Evolutionary conservation across 163 green algal genomes (phyloP), one percentile per base, ranked within the genome.

Genomic region (Picocystis sp.): DNA sequence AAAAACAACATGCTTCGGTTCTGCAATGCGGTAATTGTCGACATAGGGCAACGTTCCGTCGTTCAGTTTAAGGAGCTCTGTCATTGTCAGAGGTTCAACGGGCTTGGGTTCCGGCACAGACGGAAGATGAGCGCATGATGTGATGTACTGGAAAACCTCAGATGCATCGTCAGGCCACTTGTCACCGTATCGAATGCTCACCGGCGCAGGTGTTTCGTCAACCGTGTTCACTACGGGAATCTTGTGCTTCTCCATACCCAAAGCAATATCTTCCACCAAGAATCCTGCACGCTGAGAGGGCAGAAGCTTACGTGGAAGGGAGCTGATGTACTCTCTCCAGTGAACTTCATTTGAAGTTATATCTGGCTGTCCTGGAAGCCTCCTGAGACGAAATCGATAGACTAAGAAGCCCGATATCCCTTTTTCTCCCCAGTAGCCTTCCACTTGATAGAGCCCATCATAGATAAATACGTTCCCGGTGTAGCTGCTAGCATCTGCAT

Each of bases 371-470:
- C 57, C 58, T 0, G 52, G 21, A 15, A 58, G 35, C 15, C 70
- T 60, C 22, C 25, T 60, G 22, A 79, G 60, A 11, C 42, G 44
- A 23, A 63, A 79, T 19, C 60, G 55, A 49, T 59, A 79, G 2
- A 78, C 54, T 3, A 49, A 14, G 11, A 55, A 34, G 38, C 58
- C 61, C 5, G 52, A 22, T 22, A 63, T 48, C 22, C 71, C 70
- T 14, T 35, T 29, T 11, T 53, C 56, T 19, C 38, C 21, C 61
- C 61, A 68, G 53, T 65, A 68, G 1, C 58, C 48, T 47, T 33
- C n/a, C 22, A 24, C 53, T 46, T 69, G 38, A 47, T 78, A 78
- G 0, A 78, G 56, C 10, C 72, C 72, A 53, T 80, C 72, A 43
- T 72, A 80, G 12, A 70, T 52, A 52, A 69, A 63, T 1, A 63